Conservation (phyloP, 331 rosid species). For the Acacia concinna region DNA sequence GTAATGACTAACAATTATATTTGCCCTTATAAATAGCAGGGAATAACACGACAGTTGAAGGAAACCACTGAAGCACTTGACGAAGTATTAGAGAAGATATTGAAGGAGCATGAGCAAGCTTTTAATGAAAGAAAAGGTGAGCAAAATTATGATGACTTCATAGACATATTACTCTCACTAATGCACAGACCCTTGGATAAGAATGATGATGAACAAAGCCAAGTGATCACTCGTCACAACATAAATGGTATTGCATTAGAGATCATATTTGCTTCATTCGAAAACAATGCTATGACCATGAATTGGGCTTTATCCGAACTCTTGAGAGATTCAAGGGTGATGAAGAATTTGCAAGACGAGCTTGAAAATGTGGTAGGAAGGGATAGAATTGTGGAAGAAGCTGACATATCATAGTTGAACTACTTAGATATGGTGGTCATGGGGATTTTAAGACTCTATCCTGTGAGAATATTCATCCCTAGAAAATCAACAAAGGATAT, state of each 20-base stretch:
- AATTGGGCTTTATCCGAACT: not conserved
- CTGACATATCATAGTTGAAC: not conserved
- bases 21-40: not conserved
- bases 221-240: not conserved
- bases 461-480: not conserved
- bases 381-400: not conserved
- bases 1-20: too few relatives aligned
- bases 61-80: not conserved
- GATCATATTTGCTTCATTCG: not conserved
- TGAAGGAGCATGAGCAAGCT: constrained; percentile 6
- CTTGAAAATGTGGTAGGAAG: not conserved
- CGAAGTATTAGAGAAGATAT: not conserved
- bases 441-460: not conserved
- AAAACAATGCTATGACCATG: not conserved
- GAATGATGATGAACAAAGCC: not conserved
- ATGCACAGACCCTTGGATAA: not conserved
- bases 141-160: not conserved
- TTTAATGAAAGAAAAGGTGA: not conserved
- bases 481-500: constrained; percentile 1
- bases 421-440: not conserved
- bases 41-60: not conserved
- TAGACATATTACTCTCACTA: not conserved
- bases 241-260: not conserved
- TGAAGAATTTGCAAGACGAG: not conserved
- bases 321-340: not conserved